phyloP scores from a whole-genome alignment of 495 filamentous ascomycete genomes.

The Penicillium egyptiacum region DNA sequence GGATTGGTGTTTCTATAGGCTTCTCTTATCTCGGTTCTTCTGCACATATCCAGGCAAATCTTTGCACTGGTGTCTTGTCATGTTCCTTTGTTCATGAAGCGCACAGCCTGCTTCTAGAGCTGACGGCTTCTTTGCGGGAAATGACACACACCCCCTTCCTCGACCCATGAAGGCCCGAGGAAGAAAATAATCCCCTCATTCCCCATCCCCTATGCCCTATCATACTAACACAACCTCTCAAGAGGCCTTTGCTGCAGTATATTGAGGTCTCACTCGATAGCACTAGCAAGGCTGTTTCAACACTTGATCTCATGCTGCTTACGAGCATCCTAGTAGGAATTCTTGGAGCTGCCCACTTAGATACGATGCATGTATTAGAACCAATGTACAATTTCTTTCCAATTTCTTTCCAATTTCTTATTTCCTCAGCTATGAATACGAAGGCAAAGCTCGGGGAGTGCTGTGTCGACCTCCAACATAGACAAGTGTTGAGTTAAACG shows the following conservation, averaged over 20 bases:
- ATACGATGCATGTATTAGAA: constrained; percentile 8
- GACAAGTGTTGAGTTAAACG: background rate
- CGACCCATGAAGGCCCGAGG: background rate
- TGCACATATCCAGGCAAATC: constrained; percentile 18
- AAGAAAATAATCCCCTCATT: constrained; percentile 2
- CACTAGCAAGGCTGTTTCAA: constrained; percentile 34
- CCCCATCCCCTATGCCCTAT: constrained; percentile 14
- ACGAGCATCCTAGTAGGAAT: constrained; percentile 17
- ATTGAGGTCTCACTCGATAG: constrained; percentile 18
- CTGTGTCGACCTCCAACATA: background rate
- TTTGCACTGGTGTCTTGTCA: constrained; percentile 1
- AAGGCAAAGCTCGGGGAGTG: background rate
- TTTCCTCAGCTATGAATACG: background rate
- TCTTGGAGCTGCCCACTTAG: constrained; percentile 13
- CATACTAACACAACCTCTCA: constrained; percentile 18
- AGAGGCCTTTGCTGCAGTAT: constrained; percentile 12
- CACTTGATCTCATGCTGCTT: constrained; percentile 28
- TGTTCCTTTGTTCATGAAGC: constrained; percentile 1
- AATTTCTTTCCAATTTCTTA: background rate
- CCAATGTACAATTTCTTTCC: constrained; percentile 8
- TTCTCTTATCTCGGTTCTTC: constrained; percentile 10
- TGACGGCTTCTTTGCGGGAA: background rate
- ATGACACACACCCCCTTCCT: background rate
- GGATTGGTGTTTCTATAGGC: constrained; percentile 11
- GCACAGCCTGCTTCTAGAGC: background rate